phyloP scores from a whole-genome alignment of 2,329 filamentous ascomycete species.

The Epichloe typhina region DNA sequence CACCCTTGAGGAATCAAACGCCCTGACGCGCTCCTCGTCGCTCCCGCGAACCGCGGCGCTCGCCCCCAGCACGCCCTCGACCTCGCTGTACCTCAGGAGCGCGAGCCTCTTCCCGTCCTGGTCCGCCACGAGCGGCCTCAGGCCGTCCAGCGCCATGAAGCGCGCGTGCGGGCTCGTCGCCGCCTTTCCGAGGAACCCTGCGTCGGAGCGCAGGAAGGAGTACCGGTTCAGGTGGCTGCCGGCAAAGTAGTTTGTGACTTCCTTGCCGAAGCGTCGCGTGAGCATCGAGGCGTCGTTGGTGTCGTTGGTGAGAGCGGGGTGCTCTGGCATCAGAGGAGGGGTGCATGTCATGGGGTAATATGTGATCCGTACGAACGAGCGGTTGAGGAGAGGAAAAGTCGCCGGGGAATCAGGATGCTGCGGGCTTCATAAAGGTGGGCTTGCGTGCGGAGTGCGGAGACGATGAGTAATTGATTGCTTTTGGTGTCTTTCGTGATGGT shows the following conservation, averaged over 20 bases:
- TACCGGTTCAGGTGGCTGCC: slow-evolving; percentile 67
- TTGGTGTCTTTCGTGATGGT: neutral
- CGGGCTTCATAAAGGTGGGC: neutral
- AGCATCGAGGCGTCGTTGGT: slow-evolving; percentile 50
- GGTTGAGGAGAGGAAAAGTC: neutral
- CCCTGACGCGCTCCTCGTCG: slow-evolving; percentile 60
- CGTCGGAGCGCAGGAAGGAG: slow-evolving; percentile 61
- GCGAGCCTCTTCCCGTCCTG: slow-evolving; percentile 42
- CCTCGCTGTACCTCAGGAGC: slow-evolving; percentile 54
- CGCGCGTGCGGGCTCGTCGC: slow-evolving; percentile 50
- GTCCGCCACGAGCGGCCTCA: slow-evolving; percentile 54
- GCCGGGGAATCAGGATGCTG: neutral
- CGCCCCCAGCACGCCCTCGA: slow-evolving; percentile 55
- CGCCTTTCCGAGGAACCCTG: slow-evolving; percentile 55
- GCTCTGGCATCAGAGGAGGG: slow-evolving; percentile 26
- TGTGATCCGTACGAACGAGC: too few relatives aligned
- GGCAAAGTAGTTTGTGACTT: slow-evolving; percentile 75
- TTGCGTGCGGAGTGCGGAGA: neutral
- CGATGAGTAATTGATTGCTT: neutral
- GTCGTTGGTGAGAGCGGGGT: slow-evolving; percentile 31
- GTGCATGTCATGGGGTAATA: slow-evolving; percentile 15
- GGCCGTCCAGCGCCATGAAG: slow-evolving; percentile 68
- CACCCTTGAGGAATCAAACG: slow-evolving; percentile 63
- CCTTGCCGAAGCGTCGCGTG: slow-evolving; percentile 62
- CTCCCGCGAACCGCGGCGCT: slow-evolving; percentile 52